These are phyloP conservation scores for Fusarium sarcochroum DNA, from an alignment of 2,329 filamentous ascomycete species.

Conservation along the genomic window DNA sequence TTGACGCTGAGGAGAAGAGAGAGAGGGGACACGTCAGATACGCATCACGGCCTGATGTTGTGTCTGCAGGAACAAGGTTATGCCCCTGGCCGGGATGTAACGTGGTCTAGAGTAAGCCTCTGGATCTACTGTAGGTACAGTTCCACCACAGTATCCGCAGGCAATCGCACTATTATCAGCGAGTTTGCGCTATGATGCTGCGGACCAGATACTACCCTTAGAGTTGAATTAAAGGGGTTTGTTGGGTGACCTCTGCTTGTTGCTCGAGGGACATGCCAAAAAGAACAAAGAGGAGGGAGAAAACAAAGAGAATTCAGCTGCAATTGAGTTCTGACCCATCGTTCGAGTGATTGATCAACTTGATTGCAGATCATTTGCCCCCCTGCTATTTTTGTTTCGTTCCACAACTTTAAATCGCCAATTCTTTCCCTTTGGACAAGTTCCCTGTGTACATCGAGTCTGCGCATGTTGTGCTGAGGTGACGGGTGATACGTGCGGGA, in stretches of 20 bases:
- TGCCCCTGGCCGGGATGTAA: slow-evolving; percentile 32
- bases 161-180: not conserved
- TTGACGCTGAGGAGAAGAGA: slow-evolving; percentile 2
- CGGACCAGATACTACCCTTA: not conserved
- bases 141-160: not conserved
- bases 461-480: not conserved
- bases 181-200: not conserved
- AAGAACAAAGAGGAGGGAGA: not conserved
- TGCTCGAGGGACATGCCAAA: not conserved
- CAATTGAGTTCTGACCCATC: slow-evolving; percentile 16
- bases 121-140: slow-evolving; percentile 5
- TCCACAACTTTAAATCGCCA: slow-evolving; percentile 2
- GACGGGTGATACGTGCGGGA: not conserved
- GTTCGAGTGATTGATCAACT: slow-evolving; percentile 10
- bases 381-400: slow-evolving; percentile 3
- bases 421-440: not conserved
- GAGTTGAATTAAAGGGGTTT: not conserved
- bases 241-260: not conserved
- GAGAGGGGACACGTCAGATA: slow-evolving; percentile 38
- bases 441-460: not conserved
- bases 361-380: slow-evolving; percentile 16
- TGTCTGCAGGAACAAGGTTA: slow-evolving; percentile 29
- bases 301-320: not conserved
- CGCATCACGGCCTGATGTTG: slow-evolving; percentile 29
- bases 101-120: slow-evolving; percentile 2